Evolutionary conservation across 805 yeast species (phyloP).

Genomic region (Starmerella potacharoeniae): DNA sequence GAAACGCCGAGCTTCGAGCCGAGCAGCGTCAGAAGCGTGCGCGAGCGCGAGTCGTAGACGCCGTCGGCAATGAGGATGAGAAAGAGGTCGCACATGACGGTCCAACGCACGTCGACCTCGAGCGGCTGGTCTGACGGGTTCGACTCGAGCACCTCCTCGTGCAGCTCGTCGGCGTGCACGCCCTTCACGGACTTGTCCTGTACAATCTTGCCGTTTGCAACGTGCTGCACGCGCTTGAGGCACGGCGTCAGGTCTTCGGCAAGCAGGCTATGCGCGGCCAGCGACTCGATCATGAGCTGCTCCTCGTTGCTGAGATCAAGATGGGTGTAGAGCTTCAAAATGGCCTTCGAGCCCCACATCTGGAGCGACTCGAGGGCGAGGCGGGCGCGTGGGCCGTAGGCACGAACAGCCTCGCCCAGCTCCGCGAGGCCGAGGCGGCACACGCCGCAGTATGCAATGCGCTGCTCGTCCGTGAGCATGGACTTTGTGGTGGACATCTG

Average conservation of each 20-base stretch:
- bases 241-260: conserved; percentile 59
- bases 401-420: conserved; percentile 59
- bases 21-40: conserved; percentile 62
- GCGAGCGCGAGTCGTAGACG: conserved; percentile 77
- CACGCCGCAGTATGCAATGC: conserved; percentile 84
- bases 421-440: conserved; percentile 64
- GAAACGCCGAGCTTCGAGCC: conserved; percentile 50
- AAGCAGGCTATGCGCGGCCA: conserved; percentile 74
- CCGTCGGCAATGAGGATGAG: conserved; percentile 71
- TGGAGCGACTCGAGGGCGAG: conserved; percentile 65
- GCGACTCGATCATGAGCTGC: conserved; percentile 71
- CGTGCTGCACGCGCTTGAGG: conserved; percentile 30
- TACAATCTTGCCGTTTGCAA: conserved; percentile 10
- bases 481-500: conserved; percentile 72
- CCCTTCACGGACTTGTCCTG: conserved; percentile 2
- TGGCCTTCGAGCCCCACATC: conserved; percentile 68
- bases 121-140: conserved; percentile 20
- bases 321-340: conserved; percentile 65
- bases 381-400: conserved; percentile 30
- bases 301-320: conserved; percentile 70
- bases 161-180: conserved; percentile 9
- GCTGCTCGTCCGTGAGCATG: conserved; percentile 71
- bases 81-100: conserved; percentile 82
- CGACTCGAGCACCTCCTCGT: conserved; percentile 9
- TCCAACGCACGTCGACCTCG: conserved; percentile 81